Evolutionary conservation across 148 eudicot genomes (phyloP), one percentile per base, ranked within the genome.

Genomic region (Amaranthus cruentus): DNA sequence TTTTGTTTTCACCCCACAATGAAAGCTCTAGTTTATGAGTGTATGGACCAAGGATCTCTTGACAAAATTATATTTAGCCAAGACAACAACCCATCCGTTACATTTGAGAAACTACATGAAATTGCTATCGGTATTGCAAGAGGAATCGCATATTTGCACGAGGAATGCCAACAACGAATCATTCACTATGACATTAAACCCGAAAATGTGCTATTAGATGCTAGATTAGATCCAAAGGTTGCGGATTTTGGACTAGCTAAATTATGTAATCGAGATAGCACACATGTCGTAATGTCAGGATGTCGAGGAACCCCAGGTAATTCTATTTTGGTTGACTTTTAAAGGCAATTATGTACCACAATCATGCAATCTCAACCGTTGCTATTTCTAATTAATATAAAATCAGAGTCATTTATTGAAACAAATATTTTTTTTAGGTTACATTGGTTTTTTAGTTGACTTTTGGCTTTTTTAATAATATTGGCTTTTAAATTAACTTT

Each of bases 11-110:
- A 78, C 28, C 70, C 73, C 2, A 38, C 70, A 2, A 75, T 74
- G 70, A 75, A 69, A 66, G 84, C 84, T 14, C 73, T 81, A 42
- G 81, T 81, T n/a, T 81, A 77, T 11, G 84, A 81, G 73, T 74
- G 57, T 72, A 81, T 81, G 84, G 75, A 73, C 15, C 53, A 69
- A 9, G 84, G 81, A 6, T 78, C 76, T 5, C 72, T 81, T 8
- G 78, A 81, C 38, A 18, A 21, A 9, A 47, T 77, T 7, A 9
- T 81, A 10, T 81, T 77, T n/a, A 46, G 15, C 1, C 18, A 56
- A 42, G 61, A 42, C 66, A 66, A 46, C 15, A 48, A 49, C 2
- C 5, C 67, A 6, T 56, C 9, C 9, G n/a, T 74, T 1, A 14
- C 51, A 3, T 73, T 67, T 66, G 62, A 43, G 3, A 81, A 69